A percentile compares a stretch with the other conserved stretches of the same genome.
phyloP scores from a whole-genome alignment of 768 basidiomycete species.

The Boletus sp. region DNA sequence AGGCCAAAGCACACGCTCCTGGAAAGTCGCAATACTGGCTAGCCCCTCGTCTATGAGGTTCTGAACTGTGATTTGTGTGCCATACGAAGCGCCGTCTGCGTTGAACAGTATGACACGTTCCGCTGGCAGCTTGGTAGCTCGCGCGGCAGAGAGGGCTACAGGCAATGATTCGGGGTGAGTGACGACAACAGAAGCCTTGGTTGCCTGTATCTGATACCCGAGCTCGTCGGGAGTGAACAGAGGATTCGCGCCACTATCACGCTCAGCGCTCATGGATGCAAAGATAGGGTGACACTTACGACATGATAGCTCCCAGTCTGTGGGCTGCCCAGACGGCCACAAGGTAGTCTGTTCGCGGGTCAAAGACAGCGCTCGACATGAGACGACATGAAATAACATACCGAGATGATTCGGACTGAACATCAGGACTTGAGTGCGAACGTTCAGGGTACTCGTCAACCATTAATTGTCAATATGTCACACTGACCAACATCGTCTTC shows the following conservation, averaged over 20 bases:
- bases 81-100: slow-evolving; percentile 15
- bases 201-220: slow-evolving; percentile 50
- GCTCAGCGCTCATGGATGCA: not conserved
- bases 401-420: slow-evolving; percentile 70
- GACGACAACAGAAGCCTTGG: slow-evolving; percentile 48
- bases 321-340: slow-evolving; percentile 57
- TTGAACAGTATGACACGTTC: slow-evolving; percentile 45
- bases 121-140: slow-evolving; percentile 38
- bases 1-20: slow-evolving; percentile 48
- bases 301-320: slow-evolving; percentile 53
- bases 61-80: slow-evolving; percentile 39
- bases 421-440: slow-evolving; percentile 47
- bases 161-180: slow-evolving; percentile 44
- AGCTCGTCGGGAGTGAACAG: slow-evolving; percentile 57
- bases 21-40: slow-evolving; percentile 36
- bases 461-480: not conserved
- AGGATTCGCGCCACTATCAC: slow-evolving; percentile 60
- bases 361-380: not conserved
- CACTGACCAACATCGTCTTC: slow-evolving; percentile 41
- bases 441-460: slow-evolving; percentile 4
- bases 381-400: slow-evolving; percentile 23
- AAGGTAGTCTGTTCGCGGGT: slow-evolving; percentile 44
- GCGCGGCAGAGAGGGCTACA: slow-evolving; percentile 47
- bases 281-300: slow-evolving; percentile 39
- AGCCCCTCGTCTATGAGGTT: slow-evolving; percentile 50